Evolutionary conservation across 2,329 filamentous ascomycete species (phyloP).

Genomic region (Leptosphaerulina australis): DNA sequence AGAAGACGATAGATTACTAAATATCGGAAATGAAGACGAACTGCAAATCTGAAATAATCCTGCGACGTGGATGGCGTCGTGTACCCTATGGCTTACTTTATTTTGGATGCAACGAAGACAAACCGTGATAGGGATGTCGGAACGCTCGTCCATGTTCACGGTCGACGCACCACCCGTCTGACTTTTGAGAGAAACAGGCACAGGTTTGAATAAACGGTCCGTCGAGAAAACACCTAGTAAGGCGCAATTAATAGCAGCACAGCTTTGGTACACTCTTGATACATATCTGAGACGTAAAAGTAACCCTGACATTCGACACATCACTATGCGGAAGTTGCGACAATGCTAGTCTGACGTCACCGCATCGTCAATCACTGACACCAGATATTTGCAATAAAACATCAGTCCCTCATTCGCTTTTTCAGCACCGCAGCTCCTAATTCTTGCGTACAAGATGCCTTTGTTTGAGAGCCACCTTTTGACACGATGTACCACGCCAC

Average conservation of each 20-base stretch:
- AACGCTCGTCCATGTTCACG: too few species aligned
- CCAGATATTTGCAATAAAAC: background rate
- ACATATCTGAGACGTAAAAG: background rate
- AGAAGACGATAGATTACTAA: constrained; percentile 54
- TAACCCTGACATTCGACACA: background rate
- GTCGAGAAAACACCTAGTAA: too few species aligned
- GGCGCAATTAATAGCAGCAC: too few species aligned
- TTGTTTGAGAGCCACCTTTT: background rate
- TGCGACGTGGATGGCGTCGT: too few species aligned
- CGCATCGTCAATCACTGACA: constrained; percentile 13
- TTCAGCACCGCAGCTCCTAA: background rate
- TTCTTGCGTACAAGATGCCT: constrained; percentile 8
- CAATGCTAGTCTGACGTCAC: constrained; percentile 38
- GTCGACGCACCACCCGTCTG: too few species aligned
- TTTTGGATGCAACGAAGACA: too few species aligned
- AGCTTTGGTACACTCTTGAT: background rate
- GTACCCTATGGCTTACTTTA: too few species aligned
- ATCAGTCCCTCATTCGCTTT: background rate
- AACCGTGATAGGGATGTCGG: too few species aligned
- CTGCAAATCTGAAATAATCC: too few species aligned
- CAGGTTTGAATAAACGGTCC: too few species aligned
- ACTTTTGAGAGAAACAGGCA: too few species aligned
- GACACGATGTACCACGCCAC: constrained; percentile 25
- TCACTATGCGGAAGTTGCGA: constrained; percentile 13
- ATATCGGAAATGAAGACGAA: too few species aligned